Percentiles rank a stretch among this genome's conserved stretches.
These are phyloP conservation scores for Eimeria sp. DNA, from an alignment of 169 alveolate species.

Conservation along the genomic window DNA sequence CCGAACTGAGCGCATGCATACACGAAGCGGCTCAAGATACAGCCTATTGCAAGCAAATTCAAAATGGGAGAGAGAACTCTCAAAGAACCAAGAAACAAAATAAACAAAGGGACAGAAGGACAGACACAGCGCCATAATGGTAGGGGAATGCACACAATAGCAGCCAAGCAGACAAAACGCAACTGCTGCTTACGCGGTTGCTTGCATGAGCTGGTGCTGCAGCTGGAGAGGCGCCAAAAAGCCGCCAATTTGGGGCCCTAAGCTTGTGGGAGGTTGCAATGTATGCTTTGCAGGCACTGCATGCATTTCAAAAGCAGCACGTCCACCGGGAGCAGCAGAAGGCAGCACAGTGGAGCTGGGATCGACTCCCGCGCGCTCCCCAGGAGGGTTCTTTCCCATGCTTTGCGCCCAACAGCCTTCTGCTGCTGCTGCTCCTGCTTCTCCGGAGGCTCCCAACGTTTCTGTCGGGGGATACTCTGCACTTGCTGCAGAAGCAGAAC, in stretches of 20 bases:
- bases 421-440: conserved; percentile 5
- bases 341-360: not conserved
- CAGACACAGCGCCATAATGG: too few relatives aligned
- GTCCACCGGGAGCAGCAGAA: not conserved
- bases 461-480: too few relatives aligned
- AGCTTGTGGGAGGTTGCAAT: not conserved
- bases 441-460: not conserved
- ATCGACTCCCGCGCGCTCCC: too few relatives aligned
- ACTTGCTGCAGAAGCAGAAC: too few relatives aligned
- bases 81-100: not conserved
- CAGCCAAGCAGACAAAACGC: not conserved
- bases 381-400: too few relatives aligned
- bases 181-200: not conserved
- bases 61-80: too few relatives aligned
- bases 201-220: conserved; percentile 57
- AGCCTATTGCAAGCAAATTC: too few relatives aligned
- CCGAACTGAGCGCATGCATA: conserved; percentile 15
- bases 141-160: too few relatives aligned
- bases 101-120: too few relatives aligned
- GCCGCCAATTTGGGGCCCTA: conserved; percentile 10
- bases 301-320: too few relatives aligned
- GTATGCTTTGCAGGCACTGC: not conserved
- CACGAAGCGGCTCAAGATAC: not conserved
- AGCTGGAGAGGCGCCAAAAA: conserved; percentile 15
- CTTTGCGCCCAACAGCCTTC: not conserved